phyloP scores from a whole-genome alignment of 2,329 filamentous ascomycete species.

The Aspergillus vadensis region DNA sequence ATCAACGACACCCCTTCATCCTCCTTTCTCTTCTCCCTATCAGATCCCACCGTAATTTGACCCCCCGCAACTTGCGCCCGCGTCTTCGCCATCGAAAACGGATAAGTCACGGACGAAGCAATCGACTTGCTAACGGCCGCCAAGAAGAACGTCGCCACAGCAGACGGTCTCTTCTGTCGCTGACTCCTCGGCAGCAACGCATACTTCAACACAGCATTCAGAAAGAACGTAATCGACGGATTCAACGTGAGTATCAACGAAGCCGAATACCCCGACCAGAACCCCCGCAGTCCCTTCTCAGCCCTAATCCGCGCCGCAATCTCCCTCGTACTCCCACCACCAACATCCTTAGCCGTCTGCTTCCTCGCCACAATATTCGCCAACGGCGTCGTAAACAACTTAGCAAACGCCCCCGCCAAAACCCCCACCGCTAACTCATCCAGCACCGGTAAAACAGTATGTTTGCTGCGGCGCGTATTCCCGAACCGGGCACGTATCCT shows the following conservation, averaged over 20 bases:
- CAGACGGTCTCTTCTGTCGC: constrained; percentile 55
- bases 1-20: constrained; percentile 22
- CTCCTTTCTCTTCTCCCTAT: constrained; percentile 25
- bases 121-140: constrained; percentile 78
- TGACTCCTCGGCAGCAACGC: constrained; percentile 57
- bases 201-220: constrained; percentile 72
- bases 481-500: constrained; percentile 45
- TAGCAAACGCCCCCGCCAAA: constrained; percentile 72
- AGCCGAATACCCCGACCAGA: constrained; percentile 88
- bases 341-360: constrained; percentile 60
- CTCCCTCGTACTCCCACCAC: constrained; percentile 48
- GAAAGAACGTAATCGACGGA: constrained; percentile 80
- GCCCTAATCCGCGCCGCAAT: constrained; percentile 65
- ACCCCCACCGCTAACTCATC: constrained; percentile 74
- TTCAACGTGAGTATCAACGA: constrained; percentile 79
- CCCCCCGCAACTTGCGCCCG: constrained; percentile 63
- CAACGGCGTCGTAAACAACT: constrained; percentile 76
- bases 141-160: constrained; percentile 62
- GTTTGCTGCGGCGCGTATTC: constrained; percentile 27
- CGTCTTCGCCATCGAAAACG: constrained; percentile 82
- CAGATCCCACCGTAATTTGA: constrained; percentile 23
- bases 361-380: constrained; percentile 80
- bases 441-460: constrained; percentile 56
- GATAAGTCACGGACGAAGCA: constrained; percentile 78
- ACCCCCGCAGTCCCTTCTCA: constrained; percentile 72